phyloP scores from a whole-genome alignment of 345 rosid genomes.

The Pugionium dolabratum region DNA sequence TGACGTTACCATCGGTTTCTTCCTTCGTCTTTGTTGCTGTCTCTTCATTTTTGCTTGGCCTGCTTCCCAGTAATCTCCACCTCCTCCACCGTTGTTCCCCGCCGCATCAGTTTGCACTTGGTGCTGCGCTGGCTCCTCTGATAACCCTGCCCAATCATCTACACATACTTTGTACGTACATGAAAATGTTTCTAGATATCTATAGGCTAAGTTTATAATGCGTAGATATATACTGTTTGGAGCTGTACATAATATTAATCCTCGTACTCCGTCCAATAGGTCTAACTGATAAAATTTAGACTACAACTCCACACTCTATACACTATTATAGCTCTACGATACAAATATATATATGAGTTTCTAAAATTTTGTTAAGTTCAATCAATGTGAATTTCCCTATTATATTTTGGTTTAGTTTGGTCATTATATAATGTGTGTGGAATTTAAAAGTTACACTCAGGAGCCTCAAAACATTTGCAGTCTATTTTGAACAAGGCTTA shows the following conservation, averaged over 20 bases:
- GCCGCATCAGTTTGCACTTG: conserved; percentile 57
- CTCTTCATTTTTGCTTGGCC: conserved; percentile 44
- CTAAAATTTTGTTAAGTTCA: background rate
- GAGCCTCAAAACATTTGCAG: background rate
- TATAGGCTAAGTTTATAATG: no score
- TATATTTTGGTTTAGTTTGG: background rate
- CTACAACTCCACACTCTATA: conserved; percentile 15
- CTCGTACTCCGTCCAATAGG: conserved; percentile 29
- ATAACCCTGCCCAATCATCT: conserved; percentile 60
- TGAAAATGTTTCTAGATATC: no score
- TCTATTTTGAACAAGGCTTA: background rate
- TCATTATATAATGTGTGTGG: background rate
- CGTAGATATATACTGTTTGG: background rate
- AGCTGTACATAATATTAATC: conserved; percentile 7
- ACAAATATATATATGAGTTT: background rate
- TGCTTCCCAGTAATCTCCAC: conserved; percentile 58
- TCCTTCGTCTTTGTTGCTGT: conserved; percentile 49
- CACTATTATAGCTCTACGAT: conserved; percentile 4
- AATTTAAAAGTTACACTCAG: background rate
- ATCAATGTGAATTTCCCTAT: background rate
- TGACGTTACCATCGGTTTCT: conserved; percentile 43
- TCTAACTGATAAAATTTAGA: background rate
- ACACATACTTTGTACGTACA: background rate
- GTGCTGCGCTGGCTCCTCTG: conserved; percentile 84
- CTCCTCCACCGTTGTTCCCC: conserved; percentile 49